Percentiles rank a stretch among this genome's conserved stretches.
Conservation (phyloP, 176 grass and related monocot genomes). For the Chloris gayana region DNA sequence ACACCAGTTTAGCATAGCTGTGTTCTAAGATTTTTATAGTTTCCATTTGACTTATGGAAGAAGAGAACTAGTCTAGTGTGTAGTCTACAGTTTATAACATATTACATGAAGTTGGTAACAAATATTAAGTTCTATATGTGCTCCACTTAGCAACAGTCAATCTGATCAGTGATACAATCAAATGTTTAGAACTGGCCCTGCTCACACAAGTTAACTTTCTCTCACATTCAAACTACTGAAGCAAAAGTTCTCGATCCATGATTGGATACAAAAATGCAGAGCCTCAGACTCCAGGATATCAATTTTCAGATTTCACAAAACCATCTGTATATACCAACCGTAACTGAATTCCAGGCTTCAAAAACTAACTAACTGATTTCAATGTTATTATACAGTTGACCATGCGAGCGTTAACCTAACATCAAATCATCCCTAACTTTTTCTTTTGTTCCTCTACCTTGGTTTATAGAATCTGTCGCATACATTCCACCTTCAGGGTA, state of each 20-base stretch:
- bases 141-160: neutral
- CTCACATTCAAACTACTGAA: neutral
- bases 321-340: neutral
- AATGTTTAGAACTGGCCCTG: neutral
- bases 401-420: neutral
- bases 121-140: neutral
- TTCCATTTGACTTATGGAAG: neutral
- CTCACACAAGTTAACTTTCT: neutral
- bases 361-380: neutral
- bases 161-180: neutral
- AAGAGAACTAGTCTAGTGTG: neutral
- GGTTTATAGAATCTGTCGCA: neutral
- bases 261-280: neutral
- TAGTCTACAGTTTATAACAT: neutral
- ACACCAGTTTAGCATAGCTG: neutral
- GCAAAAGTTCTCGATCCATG: neutral
- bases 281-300: neutral
- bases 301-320: conserved; percentile 5
- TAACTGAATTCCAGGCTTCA: neutral
- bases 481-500: neutral
- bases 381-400: neutral
- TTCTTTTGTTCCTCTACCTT: neutral
- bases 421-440: neutral
- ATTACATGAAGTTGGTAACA: neutral
- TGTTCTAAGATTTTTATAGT: conserved; percentile 3